Conservation (phyloP, 2,329 filamentous ascomycete genomes). For the Penicillium glabrum region DNA sequence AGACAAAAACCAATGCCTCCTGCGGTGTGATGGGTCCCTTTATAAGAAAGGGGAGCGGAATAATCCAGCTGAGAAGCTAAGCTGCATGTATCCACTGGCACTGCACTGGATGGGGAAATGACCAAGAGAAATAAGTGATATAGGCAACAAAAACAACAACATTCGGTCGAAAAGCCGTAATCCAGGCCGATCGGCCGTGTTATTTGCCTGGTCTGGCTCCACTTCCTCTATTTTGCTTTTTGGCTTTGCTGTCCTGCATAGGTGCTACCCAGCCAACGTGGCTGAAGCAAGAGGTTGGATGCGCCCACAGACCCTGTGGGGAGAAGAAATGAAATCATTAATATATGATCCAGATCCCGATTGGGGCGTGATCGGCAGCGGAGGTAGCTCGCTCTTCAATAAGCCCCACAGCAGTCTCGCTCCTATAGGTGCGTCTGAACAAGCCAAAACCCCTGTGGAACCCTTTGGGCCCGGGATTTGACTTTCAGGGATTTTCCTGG, state of each 20-base stretch:
- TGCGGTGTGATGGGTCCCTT: neutral
- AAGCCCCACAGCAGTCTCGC: neutral
- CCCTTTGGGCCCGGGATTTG: neutral
- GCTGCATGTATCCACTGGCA: neutral
- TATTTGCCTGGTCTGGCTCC: slow-evolving; percentile 4
- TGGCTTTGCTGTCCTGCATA: slow-evolving; percentile 9
- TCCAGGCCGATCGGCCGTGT: slow-evolving; percentile 9
- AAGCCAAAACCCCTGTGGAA: neutral
- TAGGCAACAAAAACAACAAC: neutral
- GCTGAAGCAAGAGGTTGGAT: slow-evolving; percentile 12
- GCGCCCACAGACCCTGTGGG: slow-evolving; percentile 1
- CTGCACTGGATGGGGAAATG: neutral
- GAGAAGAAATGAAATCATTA: neutral
- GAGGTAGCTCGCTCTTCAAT: slow-evolving; percentile 7
- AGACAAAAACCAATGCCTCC: neutral
- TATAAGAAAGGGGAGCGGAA: neutral
- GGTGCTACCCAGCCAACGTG: slow-evolving; percentile 26
- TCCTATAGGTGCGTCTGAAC: slow-evolving; percentile 20
- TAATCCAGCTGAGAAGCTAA: neutral
- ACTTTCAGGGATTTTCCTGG: neutral
- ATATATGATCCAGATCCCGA: slow-evolving; percentile 12
- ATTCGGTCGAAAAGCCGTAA: slow-evolving; percentile 1
- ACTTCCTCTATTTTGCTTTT: slow-evolving; percentile 7
- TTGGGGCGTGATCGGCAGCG: slow-evolving; percentile 16
- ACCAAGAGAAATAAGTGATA: neutral